phyloP scores from a whole-genome alignment of 148 eudicot genomes.

The Chenopodium berlandieri region DNA sequence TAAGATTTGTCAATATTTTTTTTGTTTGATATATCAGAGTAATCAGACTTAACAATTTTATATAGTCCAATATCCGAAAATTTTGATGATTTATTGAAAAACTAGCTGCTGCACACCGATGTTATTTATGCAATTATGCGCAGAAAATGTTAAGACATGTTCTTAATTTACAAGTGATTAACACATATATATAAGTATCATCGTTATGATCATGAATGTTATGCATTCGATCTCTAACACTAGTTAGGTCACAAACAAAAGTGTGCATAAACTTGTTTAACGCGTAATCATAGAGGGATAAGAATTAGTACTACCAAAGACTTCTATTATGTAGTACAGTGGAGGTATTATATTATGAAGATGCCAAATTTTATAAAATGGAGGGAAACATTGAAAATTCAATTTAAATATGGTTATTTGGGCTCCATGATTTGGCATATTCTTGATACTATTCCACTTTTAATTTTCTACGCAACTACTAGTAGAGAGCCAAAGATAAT shows the following conservation, averaged over 20 bases:
- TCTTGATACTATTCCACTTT: neutral
- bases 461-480: neutral
- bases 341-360: neutral
- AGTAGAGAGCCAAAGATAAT: neutral
- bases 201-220: neutral
- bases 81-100: no score
- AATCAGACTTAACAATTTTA: no score
- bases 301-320: neutral
- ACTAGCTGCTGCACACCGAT: no score
- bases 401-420: neutral
- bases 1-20: no score
- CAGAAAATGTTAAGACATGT: no score
- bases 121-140: no score
- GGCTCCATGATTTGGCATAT: neutral
- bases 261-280: neutral
- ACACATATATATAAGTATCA: no score
- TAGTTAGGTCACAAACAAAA: neutral
- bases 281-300: neutral
- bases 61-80: no score
- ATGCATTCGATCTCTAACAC: neutral
- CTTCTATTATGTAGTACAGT: neutral
- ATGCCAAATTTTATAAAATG: neutral
- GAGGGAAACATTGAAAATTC: neutral
- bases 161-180: no score
- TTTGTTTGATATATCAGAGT: no score